These are phyloP conservation scores for Pleurotus tuber-regium DNA, from an alignment of 768 basidiomycete species.

Conservation along the genomic window DNA sequence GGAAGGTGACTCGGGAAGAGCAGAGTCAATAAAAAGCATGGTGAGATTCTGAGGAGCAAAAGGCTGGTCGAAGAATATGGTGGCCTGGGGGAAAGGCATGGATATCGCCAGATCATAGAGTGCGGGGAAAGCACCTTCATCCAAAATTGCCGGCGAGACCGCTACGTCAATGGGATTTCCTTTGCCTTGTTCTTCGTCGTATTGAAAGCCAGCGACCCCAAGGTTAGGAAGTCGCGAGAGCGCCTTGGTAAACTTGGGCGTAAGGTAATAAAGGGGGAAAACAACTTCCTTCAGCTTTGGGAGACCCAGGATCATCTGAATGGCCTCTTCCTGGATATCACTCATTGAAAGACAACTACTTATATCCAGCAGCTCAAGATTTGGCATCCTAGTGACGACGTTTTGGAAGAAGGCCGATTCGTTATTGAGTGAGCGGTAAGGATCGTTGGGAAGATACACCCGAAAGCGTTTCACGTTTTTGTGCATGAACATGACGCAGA, in stretches of 20 bases:
- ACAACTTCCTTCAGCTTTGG: constrained; percentile 44
- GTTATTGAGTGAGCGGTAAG: constrained; percentile 17
- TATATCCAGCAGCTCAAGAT: constrained; percentile 45
- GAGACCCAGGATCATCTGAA: constrained; percentile 36
- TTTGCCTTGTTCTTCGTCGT: constrained; percentile 42
- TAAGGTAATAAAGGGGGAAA: constrained; percentile 52
- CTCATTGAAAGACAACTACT: constrained; percentile 38
- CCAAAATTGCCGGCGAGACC: constrained; percentile 40
- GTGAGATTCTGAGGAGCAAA: constrained; percentile 50
- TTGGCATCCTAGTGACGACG: constrained; percentile 49
- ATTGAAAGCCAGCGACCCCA: constrained; percentile 51
- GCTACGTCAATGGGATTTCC: constrained; percentile 43
- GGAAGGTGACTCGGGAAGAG: constrained; percentile 39
- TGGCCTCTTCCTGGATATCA: constrained; percentile 38
- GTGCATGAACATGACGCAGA: constrained; percentile 57
- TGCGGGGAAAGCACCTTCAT: constrained; percentile 49
- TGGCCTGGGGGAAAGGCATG: constrained; percentile 40
- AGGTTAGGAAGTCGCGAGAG: constrained; percentile 44
- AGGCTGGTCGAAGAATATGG: constrained; percentile 39
- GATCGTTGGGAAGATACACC: constrained; percentile 23
- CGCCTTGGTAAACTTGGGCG: constrained; percentile 41
- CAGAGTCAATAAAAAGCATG: constrained; percentile 50
- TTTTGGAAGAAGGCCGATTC: constrained; percentile 27
- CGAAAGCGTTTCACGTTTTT: constrained; percentile 39
- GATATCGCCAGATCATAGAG: constrained; percentile 53